A percentile compares a stretch with the other conserved stretches of the same genome.
These are phyloP conservation scores for Glutinoglossum americanum DNA, from an alignment of 495 filamentous ascomycete species.

Conservation along the genomic window DNA sequence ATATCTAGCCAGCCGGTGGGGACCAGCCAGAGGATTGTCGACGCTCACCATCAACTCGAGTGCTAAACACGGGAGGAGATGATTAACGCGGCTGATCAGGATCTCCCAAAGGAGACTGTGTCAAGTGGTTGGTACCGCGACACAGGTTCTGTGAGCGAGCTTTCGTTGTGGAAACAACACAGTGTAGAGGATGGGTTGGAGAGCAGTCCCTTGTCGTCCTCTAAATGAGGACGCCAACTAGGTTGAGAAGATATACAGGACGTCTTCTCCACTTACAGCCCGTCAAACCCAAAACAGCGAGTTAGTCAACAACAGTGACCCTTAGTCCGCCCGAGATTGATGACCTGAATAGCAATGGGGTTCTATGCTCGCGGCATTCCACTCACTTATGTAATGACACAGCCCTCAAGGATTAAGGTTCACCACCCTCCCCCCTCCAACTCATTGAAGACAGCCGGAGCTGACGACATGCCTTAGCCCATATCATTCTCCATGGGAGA, in stretches of 20 bases:
- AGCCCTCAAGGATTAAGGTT: neutral
- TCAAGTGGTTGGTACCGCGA: conserved; percentile 31
- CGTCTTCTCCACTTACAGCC: conserved; percentile 9
- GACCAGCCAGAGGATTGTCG: conserved; percentile 18
- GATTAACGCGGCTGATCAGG: conserved; percentile 58
- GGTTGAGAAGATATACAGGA: conserved; percentile 25
- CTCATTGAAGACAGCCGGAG: conserved; percentile 8
- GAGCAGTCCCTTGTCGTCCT: conserved; percentile 13
- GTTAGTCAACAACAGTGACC: conserved; percentile 7
- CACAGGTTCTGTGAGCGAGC: conserved; percentile 24
- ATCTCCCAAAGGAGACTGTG: conserved; percentile 20
- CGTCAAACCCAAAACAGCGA: neutral
- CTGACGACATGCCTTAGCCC: conserved; percentile 14
- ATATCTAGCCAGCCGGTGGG: neutral
- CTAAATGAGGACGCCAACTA: conserved; percentile 13
- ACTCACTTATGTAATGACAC: neutral
- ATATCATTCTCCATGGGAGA: conserved; percentile 10
- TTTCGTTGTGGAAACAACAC: conserved; percentile 13
- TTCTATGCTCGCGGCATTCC: neutral
- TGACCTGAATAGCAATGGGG: neutral
- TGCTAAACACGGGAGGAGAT: conserved; percentile 32
- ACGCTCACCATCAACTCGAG: conserved; percentile 43
- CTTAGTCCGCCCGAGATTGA: neutral
- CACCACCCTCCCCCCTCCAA: neutral
- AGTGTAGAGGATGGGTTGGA: conserved; percentile 22